Evolutionary conservation across 768 basidiomycete genomes (phyloP).

Genomic region (Lactarius indigo): DNA sequence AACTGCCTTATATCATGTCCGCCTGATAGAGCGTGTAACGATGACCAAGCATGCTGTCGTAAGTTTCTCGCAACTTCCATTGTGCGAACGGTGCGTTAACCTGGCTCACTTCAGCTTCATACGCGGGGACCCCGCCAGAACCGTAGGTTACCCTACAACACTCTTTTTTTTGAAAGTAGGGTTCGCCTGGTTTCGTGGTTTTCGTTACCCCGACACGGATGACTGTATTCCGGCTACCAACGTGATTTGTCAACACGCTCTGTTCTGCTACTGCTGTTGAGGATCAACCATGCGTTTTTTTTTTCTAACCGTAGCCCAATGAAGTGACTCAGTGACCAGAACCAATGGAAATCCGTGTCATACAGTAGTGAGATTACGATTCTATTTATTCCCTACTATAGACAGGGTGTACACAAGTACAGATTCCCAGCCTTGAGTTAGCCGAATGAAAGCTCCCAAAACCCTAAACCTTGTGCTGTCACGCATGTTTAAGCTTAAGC

Average conservation of each 20-base stretch:
- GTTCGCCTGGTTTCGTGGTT: not conserved
- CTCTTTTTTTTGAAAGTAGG: not conserved
- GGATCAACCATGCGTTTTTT: not conserved
- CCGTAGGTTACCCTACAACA: not conserved
- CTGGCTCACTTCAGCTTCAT: constrained; percentile 12
- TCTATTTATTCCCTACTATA: too few species aligned
- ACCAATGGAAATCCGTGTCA: too few species aligned
- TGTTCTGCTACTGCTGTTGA: not conserved
- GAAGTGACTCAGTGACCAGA: too few species aligned
- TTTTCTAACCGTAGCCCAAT: not conserved
- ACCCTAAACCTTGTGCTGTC: not conserved
- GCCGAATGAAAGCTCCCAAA: not conserved
- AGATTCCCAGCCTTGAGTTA: not conserved
- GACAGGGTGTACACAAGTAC: too few species aligned
- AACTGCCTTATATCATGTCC: constrained; percentile 74
- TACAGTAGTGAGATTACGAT: too few species aligned
- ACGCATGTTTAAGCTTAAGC: not conserved
- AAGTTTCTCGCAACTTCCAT: constrained; percentile 33
- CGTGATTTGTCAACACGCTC: not conserved
- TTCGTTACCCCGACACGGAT: not conserved
- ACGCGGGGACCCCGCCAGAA: constrained; percentile 9
- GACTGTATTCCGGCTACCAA: not conserved
- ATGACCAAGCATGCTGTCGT: constrained; percentile 82
- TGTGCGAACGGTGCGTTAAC: not conserved
- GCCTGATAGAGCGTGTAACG: constrained; percentile 61